Evolutionary conservation across 495 filamentous ascomycete species (phyloP).

Genomic region (Neurospora terricola): DNA sequence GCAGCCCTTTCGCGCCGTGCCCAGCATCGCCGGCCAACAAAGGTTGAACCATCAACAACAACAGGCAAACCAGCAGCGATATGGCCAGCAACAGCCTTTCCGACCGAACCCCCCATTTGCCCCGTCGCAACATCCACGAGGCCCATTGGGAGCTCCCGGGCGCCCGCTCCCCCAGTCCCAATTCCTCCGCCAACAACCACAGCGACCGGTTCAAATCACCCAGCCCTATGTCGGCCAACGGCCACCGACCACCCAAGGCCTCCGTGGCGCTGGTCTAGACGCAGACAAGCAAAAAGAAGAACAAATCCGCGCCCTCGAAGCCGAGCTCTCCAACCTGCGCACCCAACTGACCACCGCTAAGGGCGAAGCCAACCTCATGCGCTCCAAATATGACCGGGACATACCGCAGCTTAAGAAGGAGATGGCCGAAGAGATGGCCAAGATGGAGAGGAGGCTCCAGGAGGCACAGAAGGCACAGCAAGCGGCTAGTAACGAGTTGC

Average conservation of each 20-base stretch:
- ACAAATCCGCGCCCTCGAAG: slow-evolving; percentile 18
- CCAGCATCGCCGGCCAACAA: slow-evolving; percentile 12
- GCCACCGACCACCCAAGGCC: slow-evolving; percentile 5
- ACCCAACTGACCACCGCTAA: slow-evolving; percentile 33
- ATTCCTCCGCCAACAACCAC: slow-evolving; percentile 8
- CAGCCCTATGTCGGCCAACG: slow-evolving; percentile 8
- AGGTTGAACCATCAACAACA: slow-evolving; percentile 14
- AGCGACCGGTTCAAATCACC: not conserved
- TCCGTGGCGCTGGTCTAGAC: not conserved
- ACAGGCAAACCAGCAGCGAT: slow-evolving; percentile 5
- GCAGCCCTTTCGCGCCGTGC: not conserved
- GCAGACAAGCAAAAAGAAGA: slow-evolving; percentile 9
- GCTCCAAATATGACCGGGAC: slow-evolving; percentile 41
- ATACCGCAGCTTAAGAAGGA: slow-evolving; percentile 33
- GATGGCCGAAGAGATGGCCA: slow-evolving; percentile 34
- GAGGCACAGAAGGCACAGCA: slow-evolving; percentile 35
- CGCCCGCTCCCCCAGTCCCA: slow-evolving; percentile 15
- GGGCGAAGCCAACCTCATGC: slow-evolving; percentile 43
- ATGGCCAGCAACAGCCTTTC: slow-evolving; percentile 1
- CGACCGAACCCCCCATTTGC: slow-evolving; percentile 4
- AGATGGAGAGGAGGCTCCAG: slow-evolving; percentile 36
- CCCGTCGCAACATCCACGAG: slow-evolving; percentile 14
- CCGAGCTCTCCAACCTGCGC: slow-evolving; percentile 27
- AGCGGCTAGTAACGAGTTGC: slow-evolving; percentile 37
- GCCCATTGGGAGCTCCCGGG: slow-evolving; percentile 7